Evolutionary conservation across 352 stramenopile species (phyloP), one percentile per base, ranked within the genome.

Genomic region (Pythium aquatile): DNA sequence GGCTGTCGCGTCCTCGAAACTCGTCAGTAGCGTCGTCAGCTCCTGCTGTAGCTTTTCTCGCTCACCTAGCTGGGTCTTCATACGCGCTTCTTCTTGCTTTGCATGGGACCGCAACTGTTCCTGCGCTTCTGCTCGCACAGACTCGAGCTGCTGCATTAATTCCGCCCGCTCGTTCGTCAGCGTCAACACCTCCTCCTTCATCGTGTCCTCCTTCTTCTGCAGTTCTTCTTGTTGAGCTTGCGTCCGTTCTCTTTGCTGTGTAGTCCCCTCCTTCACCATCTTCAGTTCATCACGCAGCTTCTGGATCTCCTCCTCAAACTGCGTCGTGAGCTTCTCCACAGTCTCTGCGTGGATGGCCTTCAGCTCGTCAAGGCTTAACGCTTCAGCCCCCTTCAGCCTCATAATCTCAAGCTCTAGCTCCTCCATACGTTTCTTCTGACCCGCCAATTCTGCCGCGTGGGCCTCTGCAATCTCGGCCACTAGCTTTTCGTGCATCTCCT

Each of bases 21-120:
- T 59, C 17, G 62, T 16, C 13, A 58, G 55, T 44, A 68, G 54
- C 2, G 64, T 65, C 33, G 51, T 65, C 4, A 73, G 56, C 37
- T 73, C 66, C 39, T 66, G 53, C 57, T 66, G 66, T 49, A 73
- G 48, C 32, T 56, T 70, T 17, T 82, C 75, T 5, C 65, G 54
- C 30, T 77, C 66, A 62, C 75, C 75, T 20, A 57, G 55, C 39
- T 72, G 72, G 55, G 58, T 67, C 63, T 70, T 71, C 61, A 62
- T 44, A 9, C 63, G 66, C 6, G 56, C 58, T 65, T 76, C 63
- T 37, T 63, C 66, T 10, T 66, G 54, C 37, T 58, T 69, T 3
- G 57, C 51, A 2, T 65, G 55, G 8, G 58, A 33, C 9, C 17
- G 48, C 10, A 60, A 20, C 49, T 69, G 63, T 24, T 64, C 40